Percentiles rank a stretch among this genome's conserved stretches.
Conservation (phyloP, 2,329 filamentous ascomycete species). For the Botrytis squamosa region DNA sequence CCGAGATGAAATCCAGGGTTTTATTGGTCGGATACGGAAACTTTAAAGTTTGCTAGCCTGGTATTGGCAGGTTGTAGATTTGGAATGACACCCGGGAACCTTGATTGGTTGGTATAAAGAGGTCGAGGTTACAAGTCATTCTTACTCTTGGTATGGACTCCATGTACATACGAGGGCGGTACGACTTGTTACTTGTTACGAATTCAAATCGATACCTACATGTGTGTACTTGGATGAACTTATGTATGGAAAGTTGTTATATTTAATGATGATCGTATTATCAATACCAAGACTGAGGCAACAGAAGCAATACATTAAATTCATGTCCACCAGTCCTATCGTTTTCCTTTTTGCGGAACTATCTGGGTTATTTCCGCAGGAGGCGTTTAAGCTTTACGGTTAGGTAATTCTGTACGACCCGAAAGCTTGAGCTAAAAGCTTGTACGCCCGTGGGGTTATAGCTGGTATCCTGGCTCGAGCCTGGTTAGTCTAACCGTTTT, state of each 20-base stretch:
- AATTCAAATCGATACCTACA: background rate
- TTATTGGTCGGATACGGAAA: background rate
- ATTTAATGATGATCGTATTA: no score
- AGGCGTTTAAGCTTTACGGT: background rate
- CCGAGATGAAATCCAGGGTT: background rate
- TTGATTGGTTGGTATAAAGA: conserved; percentile 9
- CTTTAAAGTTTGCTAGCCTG: background rate
- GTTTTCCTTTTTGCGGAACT: background rate
- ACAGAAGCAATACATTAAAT: background rate
- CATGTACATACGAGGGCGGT: background rate
- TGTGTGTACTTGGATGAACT: background rate
- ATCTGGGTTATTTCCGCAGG: background rate
- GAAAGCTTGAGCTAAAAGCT: background rate
- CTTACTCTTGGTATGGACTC: background rate
- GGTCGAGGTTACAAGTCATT: background rate
- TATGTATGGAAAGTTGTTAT: no score
- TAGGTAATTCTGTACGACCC: background rate
- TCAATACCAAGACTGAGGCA: background rate
- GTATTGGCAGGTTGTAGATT: background rate
- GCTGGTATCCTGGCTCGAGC: background rate
- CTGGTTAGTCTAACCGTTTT: background rate
- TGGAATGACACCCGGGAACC: background rate
- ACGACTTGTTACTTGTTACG: background rate
- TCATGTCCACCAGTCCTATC: background rate
- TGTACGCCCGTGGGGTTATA: background rate